Evolutionary conservation across 2,329 filamentous ascomycete genomes (phyloP).

Genomic region (Botrytis sinoallii): DNA sequence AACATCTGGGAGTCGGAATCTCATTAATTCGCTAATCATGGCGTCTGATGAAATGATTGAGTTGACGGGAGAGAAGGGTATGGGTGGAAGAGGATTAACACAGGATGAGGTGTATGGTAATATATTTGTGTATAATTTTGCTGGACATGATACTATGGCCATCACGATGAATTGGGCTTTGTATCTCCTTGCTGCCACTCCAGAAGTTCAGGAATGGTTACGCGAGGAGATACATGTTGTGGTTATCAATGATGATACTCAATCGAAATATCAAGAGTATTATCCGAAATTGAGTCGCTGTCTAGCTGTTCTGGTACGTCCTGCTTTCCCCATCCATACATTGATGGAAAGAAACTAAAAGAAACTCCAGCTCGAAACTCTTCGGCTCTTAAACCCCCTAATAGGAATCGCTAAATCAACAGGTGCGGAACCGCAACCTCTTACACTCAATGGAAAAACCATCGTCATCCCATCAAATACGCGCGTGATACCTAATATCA

Average conservation of each 20-base stretch:
- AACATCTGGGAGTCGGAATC: neutral
- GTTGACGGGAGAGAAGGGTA: neutral
- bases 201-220: constrained; percentile 25
- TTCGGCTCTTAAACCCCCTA: neutral
- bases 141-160: constrained; percentile 38
- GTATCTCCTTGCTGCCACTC: constrained; percentile 30
- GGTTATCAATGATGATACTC: constrained; percentile 27
- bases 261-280: constrained; percentile 39
- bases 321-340: neutral
- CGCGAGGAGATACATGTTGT: constrained; percentile 28
- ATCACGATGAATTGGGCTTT: constrained; percentile 33
- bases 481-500: neutral
- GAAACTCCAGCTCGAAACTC: neutral
- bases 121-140: constrained; percentile 37
- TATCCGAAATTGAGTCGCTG: constrained; percentile 45
- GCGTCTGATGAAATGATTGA: neutral
- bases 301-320: constrained; percentile 39
- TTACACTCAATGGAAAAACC: neutral
- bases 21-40: neutral
- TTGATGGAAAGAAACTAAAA: neutral
- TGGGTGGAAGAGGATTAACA: constrained; percentile 27
- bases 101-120: constrained; percentile 39
- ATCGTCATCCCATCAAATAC: neutral
- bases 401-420: neutral
- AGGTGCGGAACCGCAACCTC: neutral